phyloP scores from a whole-genome alignment of 2,329 filamentous ascomycete species.

The Golovinomyces cichoracearum region DNA sequence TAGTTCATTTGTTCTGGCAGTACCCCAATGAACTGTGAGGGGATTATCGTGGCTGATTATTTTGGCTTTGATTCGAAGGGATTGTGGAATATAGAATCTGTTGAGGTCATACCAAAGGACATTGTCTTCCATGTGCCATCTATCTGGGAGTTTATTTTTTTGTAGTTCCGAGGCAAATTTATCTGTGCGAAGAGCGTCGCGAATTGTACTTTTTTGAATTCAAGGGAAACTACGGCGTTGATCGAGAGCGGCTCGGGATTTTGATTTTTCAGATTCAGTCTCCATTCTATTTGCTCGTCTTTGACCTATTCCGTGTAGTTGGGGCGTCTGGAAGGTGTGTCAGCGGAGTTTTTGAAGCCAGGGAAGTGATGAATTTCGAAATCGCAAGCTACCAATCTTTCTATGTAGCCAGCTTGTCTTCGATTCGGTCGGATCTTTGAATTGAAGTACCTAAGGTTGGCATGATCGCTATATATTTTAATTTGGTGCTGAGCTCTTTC shows the following conservation, averaged over 20 bases:
- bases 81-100: neutral
- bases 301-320: neutral
- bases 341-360: neutral
- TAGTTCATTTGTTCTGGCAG: too few species aligned
- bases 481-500: neutral
- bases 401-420: neutral
- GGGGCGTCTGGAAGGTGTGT: neutral
- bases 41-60: too few species aligned
- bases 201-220: neutral
- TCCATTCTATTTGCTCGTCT: too few species aligned
- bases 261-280: too few species aligned
- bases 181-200: neutral
- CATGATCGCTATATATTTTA: slow-evolving; percentile 1
- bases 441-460: neutral
- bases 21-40: too few species aligned
- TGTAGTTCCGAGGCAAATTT: neutral
- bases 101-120: neutral
- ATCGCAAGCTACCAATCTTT: neutral
- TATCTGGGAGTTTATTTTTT: neutral
- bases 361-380: neutral
- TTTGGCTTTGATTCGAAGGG: too few species aligned
- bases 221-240: neutral
- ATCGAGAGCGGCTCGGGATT: too few species aligned
- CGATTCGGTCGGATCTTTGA: neutral
- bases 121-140: neutral